A percentile compares a stretch with the other conserved stretches of the same genome.
phyloP scores from a whole-genome alignment of 2,329 filamentous ascomycete species.

The Tolypocladium amazonense region DNA sequence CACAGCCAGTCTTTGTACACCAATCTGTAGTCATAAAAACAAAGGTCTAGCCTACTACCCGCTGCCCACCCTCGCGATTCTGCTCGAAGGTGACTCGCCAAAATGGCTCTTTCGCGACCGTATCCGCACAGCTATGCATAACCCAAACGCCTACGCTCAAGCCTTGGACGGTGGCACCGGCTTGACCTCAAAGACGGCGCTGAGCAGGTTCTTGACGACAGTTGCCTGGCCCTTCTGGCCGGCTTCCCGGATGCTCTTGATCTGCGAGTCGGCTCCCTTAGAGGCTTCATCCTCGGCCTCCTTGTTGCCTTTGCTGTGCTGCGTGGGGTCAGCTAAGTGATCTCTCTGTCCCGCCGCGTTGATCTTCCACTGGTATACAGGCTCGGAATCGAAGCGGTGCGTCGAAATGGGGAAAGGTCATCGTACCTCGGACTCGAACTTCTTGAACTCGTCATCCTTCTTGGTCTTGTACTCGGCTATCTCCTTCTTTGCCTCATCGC shows the following conservation, averaged over 20 bases:
- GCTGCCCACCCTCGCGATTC: neutral
- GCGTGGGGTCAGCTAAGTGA: conserved; percentile 1
- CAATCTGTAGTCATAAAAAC: neutral
- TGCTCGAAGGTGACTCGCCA: neutral
- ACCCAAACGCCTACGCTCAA: conserved; percentile 6
- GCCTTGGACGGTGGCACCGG: conserved; percentile 42
- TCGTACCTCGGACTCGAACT: conserved; percentile 66
- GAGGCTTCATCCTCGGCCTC: conserved; percentile 72
- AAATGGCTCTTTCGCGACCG: neutral
- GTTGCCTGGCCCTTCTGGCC: conserved; percentile 70
- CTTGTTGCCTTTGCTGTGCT: conserved; percentile 89
- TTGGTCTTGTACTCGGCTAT: conserved; percentile 83
- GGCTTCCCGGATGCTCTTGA: conserved; percentile 70
- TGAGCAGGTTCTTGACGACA: conserved; percentile 74
- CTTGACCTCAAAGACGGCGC: conserved; percentile 76
- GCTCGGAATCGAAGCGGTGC: neutral
- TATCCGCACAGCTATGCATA: neutral
- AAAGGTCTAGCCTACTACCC: neutral
- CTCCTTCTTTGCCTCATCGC: conserved; percentile 93
- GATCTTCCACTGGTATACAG: too few relatives aligned
- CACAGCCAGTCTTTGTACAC: conserved; percentile 1
- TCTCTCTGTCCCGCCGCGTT: neutral
- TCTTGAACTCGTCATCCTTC: conserved; percentile 93
- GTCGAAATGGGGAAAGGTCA: neutral
- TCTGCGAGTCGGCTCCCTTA: conserved; percentile 64